Base-by-base conservation (phyloP, 2,329 filamentous ascomycete genomes). In the Immersiporthe knoxdaviesiana region DNA sequence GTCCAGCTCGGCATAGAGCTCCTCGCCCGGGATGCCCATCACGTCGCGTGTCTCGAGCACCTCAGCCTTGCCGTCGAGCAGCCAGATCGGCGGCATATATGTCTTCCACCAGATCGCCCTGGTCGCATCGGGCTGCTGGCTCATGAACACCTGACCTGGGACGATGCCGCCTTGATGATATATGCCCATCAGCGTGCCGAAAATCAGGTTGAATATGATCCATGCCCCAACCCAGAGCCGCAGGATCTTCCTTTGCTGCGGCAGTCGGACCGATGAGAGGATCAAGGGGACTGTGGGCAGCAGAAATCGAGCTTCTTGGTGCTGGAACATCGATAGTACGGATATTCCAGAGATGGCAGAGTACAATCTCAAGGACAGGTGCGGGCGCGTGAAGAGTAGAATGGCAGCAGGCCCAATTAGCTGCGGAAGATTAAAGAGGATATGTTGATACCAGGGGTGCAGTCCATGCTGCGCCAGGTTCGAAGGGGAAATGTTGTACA, bases 61-160 rank as follows among this genome's bases (percentile, higher is more conserved):
- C 73, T 90, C 86, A 72, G 92, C 93, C 78, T 91, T 92, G 66
- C 91, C 90, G 72, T 93, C 91, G 8, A 94, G 82, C 27, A 95
- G 84, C 91, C 92, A 95, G 47, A 91, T 90, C 0, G 92, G 92
- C 24, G 92, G 92, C 77, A 90, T 92, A 77, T 94, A 94, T 1
- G 92, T 94, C 78, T 94, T 94, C 92, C 92, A 95, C 92, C 92
- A 95, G 64, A 92, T 84, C 3, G 90, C 90, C 44, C 90, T 85
- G 1, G 88, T 89, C 11, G 91, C 88, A 72, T 91, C 90, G 5
- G 87, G 84, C 72, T 92, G 89, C 67, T 87, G 87, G 75, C 89
- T 91, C 75, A 95, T 84, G 76, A 92, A 92, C 0, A 91, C 88
- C 75, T 95, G 92, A 8, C 88, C 89, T 0, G 92, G 91, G 1